Base-by-base conservation (phyloP, 352 stramenopile species). In the Phytophthora ramorum region DNA sequence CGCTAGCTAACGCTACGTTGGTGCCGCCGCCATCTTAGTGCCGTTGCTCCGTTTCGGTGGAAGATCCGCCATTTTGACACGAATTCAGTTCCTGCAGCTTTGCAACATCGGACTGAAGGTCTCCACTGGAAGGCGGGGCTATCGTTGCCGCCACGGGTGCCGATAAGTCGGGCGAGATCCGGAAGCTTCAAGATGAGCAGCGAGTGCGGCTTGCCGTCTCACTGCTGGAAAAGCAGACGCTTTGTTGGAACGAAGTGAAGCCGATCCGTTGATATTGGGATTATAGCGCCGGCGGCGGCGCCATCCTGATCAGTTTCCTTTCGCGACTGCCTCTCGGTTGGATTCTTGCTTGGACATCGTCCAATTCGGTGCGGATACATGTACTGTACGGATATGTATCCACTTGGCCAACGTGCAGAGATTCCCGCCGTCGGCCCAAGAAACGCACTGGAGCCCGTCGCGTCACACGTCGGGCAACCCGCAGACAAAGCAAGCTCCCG, bases 301-400 rank as follows among this genome's bases (percentile, higher is more conserved):
- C 20, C 58, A 53, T 60, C 63, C 52, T 76, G 57, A 72, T 72
- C 63, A 73, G 62, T 69, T 75, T 65, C 55, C 40, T 45, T 64
- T 68, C 56, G 38, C 37, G 51, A 38, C 54, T 59, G 66, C 40
- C 43, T 58, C 26, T 51, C 9, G 28, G 14, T 3, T 63, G 59
- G 35, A 73, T 70, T 48, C 26, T 63, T 56, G 49, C 51, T n/a
- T 37, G 7, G 22, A 59, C 59, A 68, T 69, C 46, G 52, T n/a
- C 24, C 12, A 60, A 67, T 67, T 74, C 49, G 61, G 49, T 71
- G 61, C 32, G 51, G 53, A 24, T 24, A 32, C 2, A 49, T 58
- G 44, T 45, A 41, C 20, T 61, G 30, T n/a, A n/a, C n/a, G n/a
- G n/a, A n/a, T n/a, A 38, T 14, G 32, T 13, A 9, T 41, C 16